Evolutionary conservation across 768 basidiomycete genomes (phyloP).

Genomic region (Coprinopsis sp.): DNA sequence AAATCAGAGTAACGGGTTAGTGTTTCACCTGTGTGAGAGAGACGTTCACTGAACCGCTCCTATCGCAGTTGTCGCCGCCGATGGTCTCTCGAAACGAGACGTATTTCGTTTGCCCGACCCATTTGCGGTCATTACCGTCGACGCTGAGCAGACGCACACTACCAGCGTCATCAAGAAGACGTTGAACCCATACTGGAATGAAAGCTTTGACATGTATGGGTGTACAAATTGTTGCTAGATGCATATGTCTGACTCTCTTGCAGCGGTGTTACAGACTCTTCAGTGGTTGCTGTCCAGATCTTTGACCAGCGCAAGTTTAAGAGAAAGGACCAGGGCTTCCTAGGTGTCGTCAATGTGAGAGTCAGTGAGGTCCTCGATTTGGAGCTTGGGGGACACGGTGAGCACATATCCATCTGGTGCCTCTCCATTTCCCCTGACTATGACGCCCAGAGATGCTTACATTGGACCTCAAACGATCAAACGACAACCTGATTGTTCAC

Average conservation of each 20-base stretch:
- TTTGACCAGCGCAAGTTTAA: conserved; percentile 99
- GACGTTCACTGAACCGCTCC: conserved; percentile 1
- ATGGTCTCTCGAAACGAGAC: conserved; percentile 90
- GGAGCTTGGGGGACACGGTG: conserved; percentile 90
- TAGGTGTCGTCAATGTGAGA: conserved; percentile 94
- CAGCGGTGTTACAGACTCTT: conserved; percentile 96
- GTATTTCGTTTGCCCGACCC: conserved; percentile 96
- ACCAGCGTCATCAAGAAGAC: conserved; percentile 97
- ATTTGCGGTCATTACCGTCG: conserved; percentile 97
- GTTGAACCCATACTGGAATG: conserved; percentile 94
- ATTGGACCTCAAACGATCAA: conserved; percentile 96
- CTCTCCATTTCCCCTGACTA: conserved; percentile 10
- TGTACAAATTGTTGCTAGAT: conserved; percentile 6
- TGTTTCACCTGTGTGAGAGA: conserved; percentile 3
- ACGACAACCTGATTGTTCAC: conserved; percentile 95
- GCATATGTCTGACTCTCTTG: too few relatives aligned
- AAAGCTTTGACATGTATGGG: conserved; percentile 90
- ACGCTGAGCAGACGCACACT: conserved; percentile 95
- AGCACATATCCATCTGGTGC: conserved; percentile 21
- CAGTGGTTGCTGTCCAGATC: conserved; percentile 95
- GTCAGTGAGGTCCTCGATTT: conserved; percentile 90
- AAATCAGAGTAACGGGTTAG: conserved; percentile 75
- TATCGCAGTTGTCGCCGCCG: conserved; percentile 84
- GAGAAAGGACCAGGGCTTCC: conserved; percentile 94
- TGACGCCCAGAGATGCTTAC: conserved; percentile 82